These are phyloP conservation scores for Kwoniella bestiolae DNA, from an alignment of 768 basidiomycete genomes.

Conservation along the genomic window DNA sequence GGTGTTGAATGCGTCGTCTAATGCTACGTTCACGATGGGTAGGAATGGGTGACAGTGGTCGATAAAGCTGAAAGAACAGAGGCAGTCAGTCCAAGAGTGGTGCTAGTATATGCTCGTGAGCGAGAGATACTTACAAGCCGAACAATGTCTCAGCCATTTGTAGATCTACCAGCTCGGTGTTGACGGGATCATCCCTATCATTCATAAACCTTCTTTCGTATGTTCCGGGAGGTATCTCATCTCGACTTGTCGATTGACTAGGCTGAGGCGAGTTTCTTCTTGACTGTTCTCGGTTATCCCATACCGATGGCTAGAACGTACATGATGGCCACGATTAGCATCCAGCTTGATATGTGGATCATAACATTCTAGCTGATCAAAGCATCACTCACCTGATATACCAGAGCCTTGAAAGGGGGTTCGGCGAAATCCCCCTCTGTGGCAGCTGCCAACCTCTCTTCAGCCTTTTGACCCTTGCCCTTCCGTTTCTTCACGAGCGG, in stretches of 20 bases:
- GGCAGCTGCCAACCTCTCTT: conserved; percentile 35
- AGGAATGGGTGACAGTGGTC: conserved; percentile 47
- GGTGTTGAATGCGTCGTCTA: conserved; percentile 35
- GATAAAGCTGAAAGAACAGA: conserved; percentile 32
- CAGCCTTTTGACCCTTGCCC: conserved; percentile 37
- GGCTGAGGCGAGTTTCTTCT: conserved; percentile 37
- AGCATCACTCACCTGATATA: conserved; percentile 34
- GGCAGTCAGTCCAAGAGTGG: not conserved
- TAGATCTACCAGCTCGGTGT: conserved; percentile 33
- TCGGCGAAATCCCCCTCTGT: conserved; percentile 35
- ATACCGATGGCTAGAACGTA: conserved; percentile 32
- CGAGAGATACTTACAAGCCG: conserved; percentile 30
- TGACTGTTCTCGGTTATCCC: conserved; percentile 47
- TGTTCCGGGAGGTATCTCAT: conserved; percentile 22
- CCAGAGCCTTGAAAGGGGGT: conserved; percentile 46
- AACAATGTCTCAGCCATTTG: conserved; percentile 40
- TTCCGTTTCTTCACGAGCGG: conserved; percentile 7
- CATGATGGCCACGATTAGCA: too few species aligned
- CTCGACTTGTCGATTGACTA: conserved; percentile 28
- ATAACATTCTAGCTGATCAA: too few species aligned
- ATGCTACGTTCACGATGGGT: conserved; percentile 43
- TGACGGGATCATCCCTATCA: conserved; percentile 42
- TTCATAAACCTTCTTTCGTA: conserved; percentile 21
- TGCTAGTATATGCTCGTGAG: not conserved
- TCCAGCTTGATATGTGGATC: too few species aligned